Evolutionary conservation across 1,284 basidiomycete genomes (phyloP).

Genomic region (Puccinia sorghi): DNA sequence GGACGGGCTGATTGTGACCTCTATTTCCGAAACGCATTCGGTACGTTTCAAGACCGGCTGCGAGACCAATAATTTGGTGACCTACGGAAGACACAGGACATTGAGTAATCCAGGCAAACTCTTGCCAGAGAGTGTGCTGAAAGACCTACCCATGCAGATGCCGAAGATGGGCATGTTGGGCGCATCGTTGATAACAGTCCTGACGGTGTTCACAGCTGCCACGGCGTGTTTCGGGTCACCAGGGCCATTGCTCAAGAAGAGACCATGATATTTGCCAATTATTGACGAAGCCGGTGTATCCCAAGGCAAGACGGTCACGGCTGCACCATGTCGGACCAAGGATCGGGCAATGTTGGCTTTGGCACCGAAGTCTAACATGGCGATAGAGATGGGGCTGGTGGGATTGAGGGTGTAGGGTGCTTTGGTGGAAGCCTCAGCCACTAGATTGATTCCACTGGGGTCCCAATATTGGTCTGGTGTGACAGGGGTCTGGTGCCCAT

Average conservation of each 20-base stretch:
- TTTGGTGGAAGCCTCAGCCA: conserved; percentile 87
- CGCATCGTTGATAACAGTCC: conserved; percentile 72
- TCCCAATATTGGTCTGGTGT: conserved; percentile 78
- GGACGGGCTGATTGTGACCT: conserved; percentile 98
- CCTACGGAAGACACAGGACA: conserved; percentile 11
- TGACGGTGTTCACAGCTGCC: conserved; percentile 77
- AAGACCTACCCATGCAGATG: conserved; percentile 83
- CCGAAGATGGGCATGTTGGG: conserved; percentile 95
- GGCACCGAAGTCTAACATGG: conserved; percentile 93
- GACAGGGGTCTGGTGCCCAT: conserved; percentile 67
- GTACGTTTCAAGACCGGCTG: conserved; percentile 92
- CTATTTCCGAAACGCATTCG: conserved; percentile 97
- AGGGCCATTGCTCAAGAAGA: conserved; percentile 95
- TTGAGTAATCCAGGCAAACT: background rate
- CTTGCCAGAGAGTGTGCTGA: no score
- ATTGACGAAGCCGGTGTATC: conserved; percentile 91
- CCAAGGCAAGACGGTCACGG: conserved; percentile 96
- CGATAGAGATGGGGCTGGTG: conserved; percentile 81
- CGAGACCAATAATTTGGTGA: conserved; percentile 94
- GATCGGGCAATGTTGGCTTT: conserved; percentile 97
- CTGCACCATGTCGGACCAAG: conserved; percentile 82
- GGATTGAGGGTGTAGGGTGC: conserved; percentile 83
- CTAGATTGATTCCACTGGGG: conserved; percentile 85
- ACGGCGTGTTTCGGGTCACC: conserved; percentile 89
- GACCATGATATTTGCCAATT: conserved; percentile 85